Conservation (phyloP, 768 basidiomycete species). For the Mycena crocata region DNA sequence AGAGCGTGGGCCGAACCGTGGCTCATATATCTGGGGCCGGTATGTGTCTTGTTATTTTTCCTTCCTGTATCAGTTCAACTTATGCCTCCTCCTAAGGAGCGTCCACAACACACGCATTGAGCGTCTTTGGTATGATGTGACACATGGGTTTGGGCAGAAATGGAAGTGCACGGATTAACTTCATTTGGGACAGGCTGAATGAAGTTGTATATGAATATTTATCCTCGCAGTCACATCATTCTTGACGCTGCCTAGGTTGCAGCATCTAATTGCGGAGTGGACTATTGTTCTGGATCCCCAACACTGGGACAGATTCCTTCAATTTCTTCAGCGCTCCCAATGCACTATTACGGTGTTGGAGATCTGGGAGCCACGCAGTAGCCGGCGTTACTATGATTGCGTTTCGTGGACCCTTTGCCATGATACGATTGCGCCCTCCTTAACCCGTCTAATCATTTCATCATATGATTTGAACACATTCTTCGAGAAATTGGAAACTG, state of each 20-base stretch:
- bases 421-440: not conserved
- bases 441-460: not conserved
- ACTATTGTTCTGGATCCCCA: not conserved
- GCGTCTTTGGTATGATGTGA: no score
- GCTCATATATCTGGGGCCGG: no score
- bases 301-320: not conserved
- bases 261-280: not conserved
- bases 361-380: not conserved
- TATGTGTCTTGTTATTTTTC: no score
- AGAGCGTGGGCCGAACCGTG: no score
- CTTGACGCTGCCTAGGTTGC: not conserved
- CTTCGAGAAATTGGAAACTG: not conserved
- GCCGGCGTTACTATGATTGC: not conserved
- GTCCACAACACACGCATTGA: no score
- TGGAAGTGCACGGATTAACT: no score
- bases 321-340: not conserved
- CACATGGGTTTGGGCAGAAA: no score
- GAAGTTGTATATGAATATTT: no score
- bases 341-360: not conserved
- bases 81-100: no score
- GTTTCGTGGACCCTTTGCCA: not conserved
- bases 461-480: not conserved
- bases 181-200: no score
- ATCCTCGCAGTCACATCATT: not conserved
- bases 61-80: no score